Percentiles rank a stretch among this genome's conserved stretches.
These are phyloP conservation scores for Aspergillus asperescens DNA, from an alignment of 495 filamentous ascomycete genomes.

Conservation along the genomic window DNA sequence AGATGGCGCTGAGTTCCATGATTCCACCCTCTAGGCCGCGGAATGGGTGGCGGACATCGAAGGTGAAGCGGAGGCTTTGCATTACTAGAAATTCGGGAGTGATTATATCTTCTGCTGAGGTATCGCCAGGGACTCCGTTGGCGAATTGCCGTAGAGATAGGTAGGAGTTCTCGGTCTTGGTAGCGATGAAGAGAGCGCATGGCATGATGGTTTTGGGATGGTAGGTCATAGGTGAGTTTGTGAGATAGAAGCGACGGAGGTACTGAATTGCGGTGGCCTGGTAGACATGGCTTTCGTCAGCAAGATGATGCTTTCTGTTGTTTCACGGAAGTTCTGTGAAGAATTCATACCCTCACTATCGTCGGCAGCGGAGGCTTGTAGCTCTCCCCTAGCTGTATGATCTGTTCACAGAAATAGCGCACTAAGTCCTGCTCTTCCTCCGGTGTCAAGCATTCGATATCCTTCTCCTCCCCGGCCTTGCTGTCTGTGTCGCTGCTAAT, in stretches of 20 bases:
- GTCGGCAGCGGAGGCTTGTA: constrained; percentile 74
- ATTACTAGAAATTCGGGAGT: constrained; percentile 87
- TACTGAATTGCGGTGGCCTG: constrained; percentile 88
- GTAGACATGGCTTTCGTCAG: background rate
- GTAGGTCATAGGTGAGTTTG: constrained; percentile 92
- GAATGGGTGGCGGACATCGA: constrained; percentile 88
- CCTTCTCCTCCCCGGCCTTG: constrained; percentile 34
- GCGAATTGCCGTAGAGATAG: constrained; percentile 63
- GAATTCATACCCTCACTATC: constrained; percentile 60
- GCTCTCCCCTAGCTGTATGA: constrained; percentile 67
- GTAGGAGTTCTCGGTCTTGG: constrained; percentile 84
- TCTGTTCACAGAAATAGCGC: constrained; percentile 68
- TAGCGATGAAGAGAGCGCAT: constrained; percentile 83
- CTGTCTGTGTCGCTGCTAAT: constrained; percentile 30
- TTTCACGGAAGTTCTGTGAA: background rate
- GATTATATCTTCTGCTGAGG: constrained; percentile 65
- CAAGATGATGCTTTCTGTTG: background rate
- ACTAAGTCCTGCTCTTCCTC: constrained; percentile 82
- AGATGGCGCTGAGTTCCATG: constrained; percentile 72
- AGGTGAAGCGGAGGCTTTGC: constrained; percentile 87
- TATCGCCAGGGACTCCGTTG: constrained; percentile 57
- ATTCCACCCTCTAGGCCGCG: constrained; percentile 77
- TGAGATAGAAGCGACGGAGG: constrained; percentile 89
- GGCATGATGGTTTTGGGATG: constrained; percentile 80
- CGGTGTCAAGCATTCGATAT: constrained; percentile 67